Conservation (phyloP, 1,284 basidiomycete species). For the Boletus calvinii region DNA sequence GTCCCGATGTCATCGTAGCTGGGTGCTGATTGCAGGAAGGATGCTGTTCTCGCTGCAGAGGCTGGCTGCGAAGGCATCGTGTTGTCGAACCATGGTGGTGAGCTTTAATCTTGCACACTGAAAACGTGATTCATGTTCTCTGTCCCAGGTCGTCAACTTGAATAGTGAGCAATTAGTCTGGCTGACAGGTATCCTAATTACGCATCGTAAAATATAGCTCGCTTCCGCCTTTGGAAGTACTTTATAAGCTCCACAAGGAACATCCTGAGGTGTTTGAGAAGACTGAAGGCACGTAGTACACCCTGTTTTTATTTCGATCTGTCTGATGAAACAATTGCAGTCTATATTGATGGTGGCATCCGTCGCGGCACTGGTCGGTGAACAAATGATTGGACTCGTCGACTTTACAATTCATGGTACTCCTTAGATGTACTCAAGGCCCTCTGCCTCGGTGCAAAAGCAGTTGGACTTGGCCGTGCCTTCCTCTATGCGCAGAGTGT, state of each 20-base stretch:
- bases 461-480: slow-evolving; percentile 85
- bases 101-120: slow-evolving; percentile 27
- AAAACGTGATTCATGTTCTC: slow-evolving; percentile 4
- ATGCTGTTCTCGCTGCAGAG: slow-evolving; percentile 87
- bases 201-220: slow-evolving; percentile 41
- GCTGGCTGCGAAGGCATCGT: slow-evolving; percentile 85
- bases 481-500: slow-evolving; percentile 92
- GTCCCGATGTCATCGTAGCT: neutral
- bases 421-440: slow-evolving; percentile 82
- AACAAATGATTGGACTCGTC: neutral
- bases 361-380: slow-evolving; percentile 73
- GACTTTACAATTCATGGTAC: neutral
- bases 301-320: neutral
- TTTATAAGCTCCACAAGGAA: slow-evolving; percentile 69
- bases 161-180: slow-evolving; percentile 53
- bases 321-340: slow-evolving; percentile 34
- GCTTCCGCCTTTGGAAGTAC: slow-evolving; percentile 71
- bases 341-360: slow-evolving; percentile 90
- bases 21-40: slow-evolving; percentile 39
- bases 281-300: slow-evolving; percentile 52
- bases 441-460: slow-evolving; percentile 85
- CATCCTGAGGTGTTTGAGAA: slow-evolving; percentile 76
- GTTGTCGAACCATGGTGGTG: slow-evolving; percentile 90
- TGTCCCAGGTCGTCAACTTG: slow-evolving; percentile 70
- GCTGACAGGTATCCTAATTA: neutral